Evolutionary conservation across 306 rosid species (phyloP), one percentile per base, ranked within the genome.

Genomic region (Cicer pinnatifidum): DNA sequence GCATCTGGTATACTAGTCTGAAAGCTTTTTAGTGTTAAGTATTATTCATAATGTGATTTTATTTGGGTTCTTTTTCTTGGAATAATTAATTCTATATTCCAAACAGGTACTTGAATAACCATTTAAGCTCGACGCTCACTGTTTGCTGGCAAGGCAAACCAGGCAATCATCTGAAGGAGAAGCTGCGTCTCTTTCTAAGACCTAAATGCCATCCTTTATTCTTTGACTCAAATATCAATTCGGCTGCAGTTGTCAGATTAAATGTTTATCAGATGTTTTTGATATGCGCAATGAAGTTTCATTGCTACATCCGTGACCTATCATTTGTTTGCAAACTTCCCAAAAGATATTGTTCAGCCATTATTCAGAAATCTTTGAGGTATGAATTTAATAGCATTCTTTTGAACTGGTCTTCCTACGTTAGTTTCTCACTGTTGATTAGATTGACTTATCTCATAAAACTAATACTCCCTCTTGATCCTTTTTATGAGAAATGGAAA

Each of bases 171-270:
- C 75, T 91, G 44, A 75, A 83, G 88, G 60, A 72, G 79, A 93
- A 85, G 82, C 57, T 93, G 78, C 64, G 89, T 50, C 71, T 60
- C 81, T 93, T 81, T 76, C 73, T 93, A 81, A 87, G 89, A 77
- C 92, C 97, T 8, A 93, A 91, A 83, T 91, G 98, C 57, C 92
- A 91, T 87, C 89, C 96, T 6, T 72, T 93, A 72, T 93, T 91
- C 85, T 93, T 83, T 1, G 97, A 91, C 85, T 83, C 89, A 68
- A 91, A 93, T 64, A 85, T 93, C 74, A 93, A 93, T 79, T 89
- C 97, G 9, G 91, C 87, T 16, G 90, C 82, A 75, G 94, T 88
- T 73, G 92, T 93, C 78, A 87, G 91, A 86, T 81, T 93, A 69
- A 93, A 93, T 65, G 71, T 88, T 77, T 91, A 85, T 78, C 95